Evolutionary conservation across 2,329 filamentous ascomycete species (phyloP).

Genomic region (Fonsecaea nubica): DNA sequence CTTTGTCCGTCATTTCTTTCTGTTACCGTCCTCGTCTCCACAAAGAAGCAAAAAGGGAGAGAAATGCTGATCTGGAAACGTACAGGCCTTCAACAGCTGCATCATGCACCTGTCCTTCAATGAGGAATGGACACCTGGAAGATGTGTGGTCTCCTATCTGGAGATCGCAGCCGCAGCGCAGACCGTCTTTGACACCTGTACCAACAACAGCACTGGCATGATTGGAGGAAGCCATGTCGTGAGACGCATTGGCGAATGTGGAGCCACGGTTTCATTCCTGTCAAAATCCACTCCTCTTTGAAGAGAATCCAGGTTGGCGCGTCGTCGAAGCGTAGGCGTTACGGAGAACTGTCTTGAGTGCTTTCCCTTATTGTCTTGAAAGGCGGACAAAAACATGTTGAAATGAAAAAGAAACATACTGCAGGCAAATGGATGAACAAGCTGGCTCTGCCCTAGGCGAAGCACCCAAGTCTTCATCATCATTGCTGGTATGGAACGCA

Average conservation of each 20-base stretch:
- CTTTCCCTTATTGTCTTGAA: background rate
- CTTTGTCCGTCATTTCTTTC: background rate
- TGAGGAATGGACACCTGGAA: slow-evolving; percentile 13
- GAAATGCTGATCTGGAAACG: background rate
- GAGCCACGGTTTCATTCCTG: background rate
- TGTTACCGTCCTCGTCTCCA: background rate
- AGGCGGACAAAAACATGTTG: background rate
- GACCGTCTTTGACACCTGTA: slow-evolving; percentile 14
- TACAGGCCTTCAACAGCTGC: slow-evolving; percentile 6
- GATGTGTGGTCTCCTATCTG: slow-evolving; percentile 12
- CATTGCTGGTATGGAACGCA: background rate
- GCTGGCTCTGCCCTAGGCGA: background rate
- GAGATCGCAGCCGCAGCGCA: slow-evolving; percentile 23
- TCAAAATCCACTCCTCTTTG: background rate
- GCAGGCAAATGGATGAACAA: background rate
- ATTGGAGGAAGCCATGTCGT: slow-evolving; percentile 15
- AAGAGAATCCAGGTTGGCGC: background rate
- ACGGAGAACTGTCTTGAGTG: too few species aligned
- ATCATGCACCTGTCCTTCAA: slow-evolving; percentile 15
- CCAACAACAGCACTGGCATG: background rate
- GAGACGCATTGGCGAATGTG: slow-evolving; percentile 12
- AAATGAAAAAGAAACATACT: background rate
- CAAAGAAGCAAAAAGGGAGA: background rate
- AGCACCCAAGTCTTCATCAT: background rate
- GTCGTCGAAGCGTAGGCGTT: background rate